These are phyloP conservation scores for Pholiota adiposa DNA, from an alignment of 1,284 basidiomycete species.

Conservation along the genomic window DNA sequence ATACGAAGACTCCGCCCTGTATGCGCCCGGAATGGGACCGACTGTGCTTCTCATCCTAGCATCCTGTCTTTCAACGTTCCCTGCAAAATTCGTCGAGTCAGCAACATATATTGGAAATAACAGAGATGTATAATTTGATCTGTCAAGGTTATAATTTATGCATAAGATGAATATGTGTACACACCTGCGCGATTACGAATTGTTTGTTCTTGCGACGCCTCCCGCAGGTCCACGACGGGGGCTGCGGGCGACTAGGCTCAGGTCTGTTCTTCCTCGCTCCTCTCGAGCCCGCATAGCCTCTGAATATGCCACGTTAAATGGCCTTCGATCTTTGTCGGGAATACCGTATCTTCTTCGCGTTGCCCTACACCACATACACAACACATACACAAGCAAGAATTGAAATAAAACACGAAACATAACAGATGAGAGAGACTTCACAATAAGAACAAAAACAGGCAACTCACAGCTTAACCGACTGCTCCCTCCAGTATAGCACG, in stretches of 20 bases:
- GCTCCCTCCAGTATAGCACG: conserved; percentile 57
- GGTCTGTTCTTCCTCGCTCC: conserved; percentile 41
- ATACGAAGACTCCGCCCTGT: conserved; percentile 15
- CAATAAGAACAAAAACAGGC: background rate
- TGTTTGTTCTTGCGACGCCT: conserved; percentile 36
- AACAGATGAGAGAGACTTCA: conserved; percentile 2
- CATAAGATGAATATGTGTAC: background rate
- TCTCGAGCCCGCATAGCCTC: conserved; percentile 54
- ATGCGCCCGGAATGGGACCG: conserved; percentile 27
- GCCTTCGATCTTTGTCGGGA: conserved; percentile 76
- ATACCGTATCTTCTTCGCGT: conserved; percentile 75
- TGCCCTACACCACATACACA: conserved; percentile 19
- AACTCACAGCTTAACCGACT: conserved; percentile 63
- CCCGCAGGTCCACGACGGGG: conserved; percentile 33
- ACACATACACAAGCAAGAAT: no score
- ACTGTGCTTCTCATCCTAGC: conserved; percentile 13
- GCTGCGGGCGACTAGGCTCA: conserved; percentile 31
- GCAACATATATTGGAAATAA: background rate
- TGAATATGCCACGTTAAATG: conserved; percentile 84
- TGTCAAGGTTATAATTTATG: background rate
- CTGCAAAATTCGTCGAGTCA: conserved; percentile 7
- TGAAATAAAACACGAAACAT: conserved; percentile 3
- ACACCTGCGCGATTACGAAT: conserved; percentile 43
- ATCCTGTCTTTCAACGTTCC: conserved; percentile 12
- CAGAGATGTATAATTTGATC: background rate